Conservation (phyloP, 257 asterid species). For the Nicotiana attenuata region DNA sequence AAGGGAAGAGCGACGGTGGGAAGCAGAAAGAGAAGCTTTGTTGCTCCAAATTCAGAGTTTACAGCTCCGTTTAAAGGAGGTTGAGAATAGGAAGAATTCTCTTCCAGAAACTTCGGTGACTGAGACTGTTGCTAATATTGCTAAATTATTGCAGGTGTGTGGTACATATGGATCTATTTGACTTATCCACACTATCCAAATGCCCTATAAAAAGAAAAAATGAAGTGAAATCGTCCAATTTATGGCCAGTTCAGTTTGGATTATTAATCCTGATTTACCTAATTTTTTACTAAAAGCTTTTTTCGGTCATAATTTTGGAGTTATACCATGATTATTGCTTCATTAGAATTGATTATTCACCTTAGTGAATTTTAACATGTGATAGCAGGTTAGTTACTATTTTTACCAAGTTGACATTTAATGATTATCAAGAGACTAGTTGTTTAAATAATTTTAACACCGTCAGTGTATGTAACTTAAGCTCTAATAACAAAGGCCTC, state of each 20-base stretch:
- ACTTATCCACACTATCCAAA: neutral
- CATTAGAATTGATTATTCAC: neutral
- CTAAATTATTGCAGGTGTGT: slow-evolving; percentile 64
- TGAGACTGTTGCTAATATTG: slow-evolving; percentile 46
- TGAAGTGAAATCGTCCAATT: neutral
- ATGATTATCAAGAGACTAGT: no score
- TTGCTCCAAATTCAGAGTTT: slow-evolving; percentile 52
- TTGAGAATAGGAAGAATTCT: slow-evolving; percentile 32
- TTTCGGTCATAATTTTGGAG: neutral
- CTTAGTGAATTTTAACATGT: no score
- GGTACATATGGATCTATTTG: neutral
- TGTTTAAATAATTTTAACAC: no score
- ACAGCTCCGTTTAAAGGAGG: slow-evolving; percentile 53
- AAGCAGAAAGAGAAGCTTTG: slow-evolving; percentile 54
- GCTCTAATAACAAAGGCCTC: neutral
- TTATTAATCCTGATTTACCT: neutral
- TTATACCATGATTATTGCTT: neutral
- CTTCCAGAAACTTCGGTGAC: slow-evolving; percentile 43
- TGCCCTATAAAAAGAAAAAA: neutral
- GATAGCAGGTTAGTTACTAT: no score
- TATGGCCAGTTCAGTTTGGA: neutral
- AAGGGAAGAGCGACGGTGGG: slow-evolving; percentile 80
- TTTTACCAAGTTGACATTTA: no score
- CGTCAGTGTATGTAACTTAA: no score
- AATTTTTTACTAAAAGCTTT: neutral